Percentiles rank a stretch among this genome's conserved stretches.
phyloP scores from a whole-genome alignment of 257 asterid genomes.

The Salvia miltiorrhiza region DNA sequence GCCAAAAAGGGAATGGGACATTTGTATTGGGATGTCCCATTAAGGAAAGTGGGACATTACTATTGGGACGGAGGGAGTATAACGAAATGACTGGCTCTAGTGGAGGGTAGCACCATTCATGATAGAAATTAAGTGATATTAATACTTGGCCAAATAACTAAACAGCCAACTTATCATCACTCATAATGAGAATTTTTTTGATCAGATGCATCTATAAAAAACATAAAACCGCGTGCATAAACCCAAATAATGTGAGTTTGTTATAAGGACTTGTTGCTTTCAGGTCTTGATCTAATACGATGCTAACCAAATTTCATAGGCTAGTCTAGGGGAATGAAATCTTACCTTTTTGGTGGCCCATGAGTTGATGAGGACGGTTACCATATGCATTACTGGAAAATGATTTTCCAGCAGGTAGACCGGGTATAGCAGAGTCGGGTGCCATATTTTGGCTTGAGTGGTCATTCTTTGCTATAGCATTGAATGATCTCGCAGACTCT shows the following conservation, averaged over 20 bases:
- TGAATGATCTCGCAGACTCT: conserved; percentile 44
- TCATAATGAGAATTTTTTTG: not conserved
- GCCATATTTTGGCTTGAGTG: conserved; percentile 41
- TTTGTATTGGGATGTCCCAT: no score
- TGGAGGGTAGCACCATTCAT: conserved; percentile 8
- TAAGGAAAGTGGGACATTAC: no score
- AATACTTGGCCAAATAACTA: not conserved
- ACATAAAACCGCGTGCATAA: not conserved
- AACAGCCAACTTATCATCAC: not conserved
- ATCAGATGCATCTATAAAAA: not conserved
- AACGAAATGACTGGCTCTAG: conserved; percentile 7
- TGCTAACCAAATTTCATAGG: not conserved
- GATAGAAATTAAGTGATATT: not conserved
- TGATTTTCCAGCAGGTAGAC: conserved; percentile 43
- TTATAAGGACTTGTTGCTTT: not conserved
- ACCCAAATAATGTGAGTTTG: not conserved
- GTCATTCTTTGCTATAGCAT: conserved; percentile 43
- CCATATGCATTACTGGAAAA: conserved; percentile 52
- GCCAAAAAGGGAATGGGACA: no score
- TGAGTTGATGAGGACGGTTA: conserved; percentile 57
- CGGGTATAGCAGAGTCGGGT: conserved; percentile 44
- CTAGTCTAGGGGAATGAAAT: conserved; percentile 6
- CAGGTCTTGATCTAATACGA: not conserved
- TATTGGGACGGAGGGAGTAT: no score
- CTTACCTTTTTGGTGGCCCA: conserved; percentile 82